Conservation (phyloP, 768 basidiomycete genomes). For the Russula ochroleuca region DNA sequence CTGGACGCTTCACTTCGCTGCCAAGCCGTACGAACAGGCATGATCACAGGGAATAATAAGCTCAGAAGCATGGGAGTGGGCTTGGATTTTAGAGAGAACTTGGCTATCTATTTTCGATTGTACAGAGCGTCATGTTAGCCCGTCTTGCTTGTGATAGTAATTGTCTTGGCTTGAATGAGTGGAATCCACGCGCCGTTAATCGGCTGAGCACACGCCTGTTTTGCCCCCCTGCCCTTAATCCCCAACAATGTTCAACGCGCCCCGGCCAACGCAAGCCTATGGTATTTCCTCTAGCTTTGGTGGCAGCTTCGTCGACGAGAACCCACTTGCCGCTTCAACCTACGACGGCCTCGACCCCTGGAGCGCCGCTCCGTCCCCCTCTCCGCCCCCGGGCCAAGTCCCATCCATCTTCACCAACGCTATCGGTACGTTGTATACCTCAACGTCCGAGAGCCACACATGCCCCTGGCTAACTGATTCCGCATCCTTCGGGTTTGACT, state of each 20-base stretch:
- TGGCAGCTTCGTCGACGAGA: constrained; percentile 70
- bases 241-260: constrained; percentile 75
- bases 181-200: neutral
- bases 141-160: constrained; percentile 10
- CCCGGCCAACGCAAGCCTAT: constrained; percentile 69
- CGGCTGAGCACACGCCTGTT: neutral
- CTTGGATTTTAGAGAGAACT: neutral
- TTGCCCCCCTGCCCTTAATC: neutral
- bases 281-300: constrained; percentile 57
- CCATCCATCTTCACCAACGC: constrained; percentile 41
- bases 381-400: constrained; percentile 47
- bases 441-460: too few relatives aligned
- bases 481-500: neutral
- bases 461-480: neutral
- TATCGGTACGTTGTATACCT: constrained; percentile 16
- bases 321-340: constrained; percentile 63
- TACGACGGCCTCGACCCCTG: constrained; percentile 75
- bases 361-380: constrained; percentile 65
- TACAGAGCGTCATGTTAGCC: constrained; percentile 1
- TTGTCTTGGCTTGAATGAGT: neutral
- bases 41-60: constrained; percentile 10
- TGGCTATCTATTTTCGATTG: constrained; percentile 7
- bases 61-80: neutral
- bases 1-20: constrained; percentile 94
- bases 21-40: constrained; percentile 46